Evolutionary conservation across 2,329 filamentous ascomycete species (phyloP).

Genomic region (Ceratocystis smalleyi): DNA sequence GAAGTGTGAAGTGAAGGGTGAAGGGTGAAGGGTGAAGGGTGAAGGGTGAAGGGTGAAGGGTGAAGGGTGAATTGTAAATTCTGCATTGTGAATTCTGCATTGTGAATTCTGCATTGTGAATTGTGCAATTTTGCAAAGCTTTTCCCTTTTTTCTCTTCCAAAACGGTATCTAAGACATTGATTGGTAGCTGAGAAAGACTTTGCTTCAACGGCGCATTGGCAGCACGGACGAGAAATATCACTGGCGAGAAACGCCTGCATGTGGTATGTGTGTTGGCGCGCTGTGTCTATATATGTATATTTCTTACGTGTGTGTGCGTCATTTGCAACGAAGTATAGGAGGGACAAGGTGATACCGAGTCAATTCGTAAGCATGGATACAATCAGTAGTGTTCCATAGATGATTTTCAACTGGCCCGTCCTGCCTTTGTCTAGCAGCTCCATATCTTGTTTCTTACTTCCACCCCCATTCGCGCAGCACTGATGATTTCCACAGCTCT

Average conservation of each 20-base stretch:
- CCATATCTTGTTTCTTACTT: no score
- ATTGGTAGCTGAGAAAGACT: not conserved
- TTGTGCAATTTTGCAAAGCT: not conserved
- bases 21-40: no score
- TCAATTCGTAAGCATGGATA: not conserved
- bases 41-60: no score
- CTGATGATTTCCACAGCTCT: no score
- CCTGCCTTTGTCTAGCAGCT: no score
- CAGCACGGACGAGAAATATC: slow-evolving; percentile 1
- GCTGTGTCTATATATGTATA: not conserved
- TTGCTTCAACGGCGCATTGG: not conserved
- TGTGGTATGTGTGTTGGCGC: not conserved
- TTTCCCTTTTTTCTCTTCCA: not conserved
- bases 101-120: no score
- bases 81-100: no score
- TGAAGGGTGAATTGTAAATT: no score
- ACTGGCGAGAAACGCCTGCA: not conserved
- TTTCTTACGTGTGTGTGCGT: not conserved
- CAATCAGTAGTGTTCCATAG: not conserved
- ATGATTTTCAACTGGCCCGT: no score
- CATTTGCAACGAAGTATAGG: not conserved
- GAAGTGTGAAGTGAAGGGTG: no score
- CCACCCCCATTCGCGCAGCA: no score
- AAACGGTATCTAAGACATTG: no score
- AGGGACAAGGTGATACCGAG: not conserved